Percentiles rank a stretch among this genome's conserved stretches.
Evolutionary conservation across 257 asterid species (phyloP).

Genomic region (Gynochthodes officinalis): DNA sequence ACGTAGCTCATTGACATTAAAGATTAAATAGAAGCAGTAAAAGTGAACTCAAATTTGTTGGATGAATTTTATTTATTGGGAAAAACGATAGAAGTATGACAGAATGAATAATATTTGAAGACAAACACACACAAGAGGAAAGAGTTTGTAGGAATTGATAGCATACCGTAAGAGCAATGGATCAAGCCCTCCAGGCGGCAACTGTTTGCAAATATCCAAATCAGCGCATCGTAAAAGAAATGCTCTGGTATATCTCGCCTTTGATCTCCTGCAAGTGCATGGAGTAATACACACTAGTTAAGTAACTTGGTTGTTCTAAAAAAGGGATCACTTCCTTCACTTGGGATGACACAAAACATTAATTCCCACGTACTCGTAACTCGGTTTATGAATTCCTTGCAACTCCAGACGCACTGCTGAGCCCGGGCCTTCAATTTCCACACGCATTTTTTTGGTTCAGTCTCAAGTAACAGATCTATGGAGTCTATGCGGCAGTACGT

Average conservation of each 20-base stretch:
- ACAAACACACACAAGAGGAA: not conserved
- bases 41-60: not conserved
- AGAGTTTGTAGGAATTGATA: slow-evolving; percentile 2
- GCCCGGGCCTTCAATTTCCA: slow-evolving; percentile 1
- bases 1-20: too few species aligned
- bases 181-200: slow-evolving; percentile 43
- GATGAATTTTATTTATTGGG: not conserved
- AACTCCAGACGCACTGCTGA: not conserved
- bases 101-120: too few species aligned
- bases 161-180: slow-evolving; percentile 33
- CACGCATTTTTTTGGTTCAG: slow-evolving; percentile 13
- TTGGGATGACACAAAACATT: too few species aligned
- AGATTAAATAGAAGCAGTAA: not conserved
- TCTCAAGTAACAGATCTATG: too few species aligned
- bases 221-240: slow-evolving; percentile 38
- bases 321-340: too few species aligned
- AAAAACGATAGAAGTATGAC: too few species aligned
- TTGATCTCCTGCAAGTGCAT: slow-evolving; percentile 10
- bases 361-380: too few species aligned
- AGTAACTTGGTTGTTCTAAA: too few species aligned
- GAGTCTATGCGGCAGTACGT: too few species aligned
- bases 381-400: too few species aligned
- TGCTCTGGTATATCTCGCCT: slow-evolving; percentile 16
- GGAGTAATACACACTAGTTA: not conserved
- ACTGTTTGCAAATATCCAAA: slow-evolving; percentile 30